Base-by-base conservation (phyloP, 352 stramenopile genomes). In the Globisporangium paddicum region DNA sequence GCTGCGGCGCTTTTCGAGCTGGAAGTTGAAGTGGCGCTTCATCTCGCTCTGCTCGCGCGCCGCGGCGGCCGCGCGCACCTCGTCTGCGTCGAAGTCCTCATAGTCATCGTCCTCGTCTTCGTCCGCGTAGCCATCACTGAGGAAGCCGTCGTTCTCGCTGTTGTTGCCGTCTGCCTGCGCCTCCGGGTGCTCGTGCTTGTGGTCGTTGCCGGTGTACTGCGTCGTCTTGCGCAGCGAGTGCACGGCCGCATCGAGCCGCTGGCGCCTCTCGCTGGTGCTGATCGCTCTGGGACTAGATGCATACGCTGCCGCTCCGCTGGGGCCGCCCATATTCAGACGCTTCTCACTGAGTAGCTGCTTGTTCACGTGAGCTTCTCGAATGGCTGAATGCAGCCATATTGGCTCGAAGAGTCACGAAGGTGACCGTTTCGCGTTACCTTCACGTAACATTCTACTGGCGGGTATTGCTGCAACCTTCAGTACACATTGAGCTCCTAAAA, bases 21-120 rank as follows among this genome's bases (percentile, higher is more conserved):
- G 68, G 65, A 90, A 86, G 11, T 60, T 79, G 55, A 90, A 84
- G 16, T 55, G 58, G 26, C 62, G 58, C 11, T 62, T 54, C 68
- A 86, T 79, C 53, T 86, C 76, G 11, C 69, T 67, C n/a, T 57
- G 63, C 32, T 84, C 68, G 26, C 77, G 53, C 23, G 70, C 55
- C 5, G 65, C 30, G 1, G 69, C 68, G 2, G 62, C 58, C 0
- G 67, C 61, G 19, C 79, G 71, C 5, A 73, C 66, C 18, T 71
- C 59, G n/a, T 64, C 61, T 8, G 74, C 66, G 35, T 79, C 60
- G 26, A 73, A 46, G 19, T 72, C 58, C 5, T 73, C 52, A 23
- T 75, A 57, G 23, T 69, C 62, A 2, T 67, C 62, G 28, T 69
- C 63, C 11, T 75, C 64, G 1, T 78, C 68, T 55, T 66, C 66